Evolutionary conservation across 352 stramenopile genomes (phyloP).

Genomic region (Globisporangium solare): DNA sequence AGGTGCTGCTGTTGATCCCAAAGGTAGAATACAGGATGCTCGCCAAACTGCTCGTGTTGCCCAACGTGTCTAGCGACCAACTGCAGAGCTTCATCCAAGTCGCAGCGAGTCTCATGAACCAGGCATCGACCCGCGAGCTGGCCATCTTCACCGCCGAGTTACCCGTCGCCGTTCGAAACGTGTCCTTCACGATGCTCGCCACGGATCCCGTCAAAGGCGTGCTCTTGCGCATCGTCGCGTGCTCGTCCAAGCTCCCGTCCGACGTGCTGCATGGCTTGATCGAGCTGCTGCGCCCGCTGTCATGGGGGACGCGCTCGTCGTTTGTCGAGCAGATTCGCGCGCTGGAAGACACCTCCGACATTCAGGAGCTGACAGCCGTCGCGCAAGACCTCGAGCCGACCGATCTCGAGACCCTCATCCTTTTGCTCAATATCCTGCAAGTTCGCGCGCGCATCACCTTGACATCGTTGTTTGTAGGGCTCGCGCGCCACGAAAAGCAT

Average conservation of each 20-base stretch:
- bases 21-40: slow-evolving; percentile 58
- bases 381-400: slow-evolving; percentile 30
- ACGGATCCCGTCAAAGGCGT: slow-evolving; percentile 45
- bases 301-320: slow-evolving; percentile 47
- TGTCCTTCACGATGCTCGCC: slow-evolving; percentile 49
- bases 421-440: slow-evolving; percentile 40
- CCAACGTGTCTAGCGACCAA: slow-evolving; percentile 33
- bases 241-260: slow-evolving; percentile 29
- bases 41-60: slow-evolving; percentile 44
- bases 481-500: slow-evolving; percentile 23
- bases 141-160: slow-evolving; percentile 54
- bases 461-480: slow-evolving; percentile 21
- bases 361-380: slow-evolving; percentile 31
- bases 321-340: slow-evolving; percentile 59
- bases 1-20: slow-evolving; percentile 53
- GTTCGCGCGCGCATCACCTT: slow-evolving; percentile 33
- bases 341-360: slow-evolving; percentile 30
- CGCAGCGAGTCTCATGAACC: slow-evolving; percentile 63
- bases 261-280: slow-evolving; percentile 44
- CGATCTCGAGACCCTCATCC: slow-evolving; percentile 31
- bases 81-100: slow-evolving; percentile 44
- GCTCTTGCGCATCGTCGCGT: slow-evolving; percentile 53
- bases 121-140: slow-evolving; percentile 58
- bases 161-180: slow-evolving; percentile 26
- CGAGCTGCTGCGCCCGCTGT: slow-evolving; percentile 36